phyloP scores from a whole-genome alignment of 768 basidiomycete species.

The Macrolepiota fuliginosa region DNA sequence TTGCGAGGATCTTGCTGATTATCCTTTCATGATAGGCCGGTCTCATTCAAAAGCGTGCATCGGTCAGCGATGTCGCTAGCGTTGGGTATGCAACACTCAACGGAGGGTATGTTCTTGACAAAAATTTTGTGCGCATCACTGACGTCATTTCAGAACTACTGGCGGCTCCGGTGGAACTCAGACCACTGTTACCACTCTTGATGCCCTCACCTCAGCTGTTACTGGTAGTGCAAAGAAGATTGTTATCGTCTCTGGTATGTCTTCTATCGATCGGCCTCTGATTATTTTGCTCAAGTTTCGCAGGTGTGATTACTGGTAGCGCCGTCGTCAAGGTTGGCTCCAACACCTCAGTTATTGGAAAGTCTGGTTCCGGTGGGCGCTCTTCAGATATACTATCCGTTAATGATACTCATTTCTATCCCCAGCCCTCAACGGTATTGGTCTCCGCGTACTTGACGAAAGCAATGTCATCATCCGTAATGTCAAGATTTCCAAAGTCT shows the following conservation, averaged over 20 bases:
- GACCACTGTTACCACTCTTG: slow-evolving; percentile 42
- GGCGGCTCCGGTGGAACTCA: slow-evolving; percentile 42
- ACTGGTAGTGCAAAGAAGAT: slow-evolving; percentile 38
- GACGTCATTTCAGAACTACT: slow-evolving; percentile 29
- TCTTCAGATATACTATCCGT: neutral
- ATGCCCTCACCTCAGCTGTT: slow-evolving; percentile 39
- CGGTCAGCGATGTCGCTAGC: slow-evolving; percentile 33
- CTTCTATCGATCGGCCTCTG: neutral
- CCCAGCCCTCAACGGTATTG: slow-evolving; percentile 41
- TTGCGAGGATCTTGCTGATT: neutral
- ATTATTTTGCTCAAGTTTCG: neutral
- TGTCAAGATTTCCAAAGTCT: slow-evolving; percentile 46
- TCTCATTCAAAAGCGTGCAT: slow-evolving; percentile 28
- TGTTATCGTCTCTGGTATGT: slow-evolving; percentile 40
- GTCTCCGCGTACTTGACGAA: slow-evolving; percentile 40
- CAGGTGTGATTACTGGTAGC: slow-evolving; percentile 44
- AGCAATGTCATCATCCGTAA: slow-evolving; percentile 49
- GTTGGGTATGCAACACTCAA: slow-evolving; percentile 39
- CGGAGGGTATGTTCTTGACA: slow-evolving; percentile 28
- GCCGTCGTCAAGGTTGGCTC: slow-evolving; percentile 39
- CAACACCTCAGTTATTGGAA: slow-evolving; percentile 43
- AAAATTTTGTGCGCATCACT: neutral
- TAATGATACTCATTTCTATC: neutral
- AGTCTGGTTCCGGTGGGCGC: slow-evolving; percentile 31
- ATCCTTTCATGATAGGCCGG: neutral